phyloP scores from a whole-genome alignment of 2,329 filamentous ascomycete genomes.

The Exophiala mesophila region DNA sequence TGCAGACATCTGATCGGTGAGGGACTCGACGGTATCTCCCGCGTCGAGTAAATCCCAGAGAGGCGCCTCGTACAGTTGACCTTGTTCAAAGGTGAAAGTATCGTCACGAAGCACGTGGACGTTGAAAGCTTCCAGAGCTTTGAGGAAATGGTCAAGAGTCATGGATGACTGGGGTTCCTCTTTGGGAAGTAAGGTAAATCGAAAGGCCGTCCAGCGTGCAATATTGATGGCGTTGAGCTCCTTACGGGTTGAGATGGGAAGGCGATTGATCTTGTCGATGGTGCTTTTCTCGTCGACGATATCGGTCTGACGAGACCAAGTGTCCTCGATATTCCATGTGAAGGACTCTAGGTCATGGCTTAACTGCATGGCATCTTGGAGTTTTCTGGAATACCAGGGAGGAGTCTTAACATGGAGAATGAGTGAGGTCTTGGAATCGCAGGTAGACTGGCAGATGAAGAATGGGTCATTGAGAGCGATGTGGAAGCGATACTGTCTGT shows the following conservation, averaged over 20 bases:
- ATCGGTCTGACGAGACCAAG: constrained; percentile 62
- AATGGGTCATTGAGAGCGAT: constrained; percentile 25
- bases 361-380: constrained; percentile 22
- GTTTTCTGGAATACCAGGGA: constrained; percentile 25
- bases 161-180: neutral
- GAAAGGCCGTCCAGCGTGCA: constrained; percentile 61
- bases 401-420: constrained; percentile 22
- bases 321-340: constrained; percentile 53
- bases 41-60: constrained; percentile 41
- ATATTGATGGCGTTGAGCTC: constrained; percentile 54
- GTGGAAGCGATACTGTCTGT: constrained; percentile 24
- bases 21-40: constrained; percentile 1
- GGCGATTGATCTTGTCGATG: constrained; percentile 28
- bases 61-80: constrained; percentile 38
- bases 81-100: constrained; percentile 39
- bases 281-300: constrained; percentile 46
- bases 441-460: constrained; percentile 11
- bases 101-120: constrained; percentile 48
- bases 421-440: constrained; percentile 8
- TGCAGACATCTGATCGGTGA: constrained; percentile 23
- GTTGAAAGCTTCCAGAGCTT: constrained; percentile 67
- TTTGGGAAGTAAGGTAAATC: constrained; percentile 41
- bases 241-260: constrained; percentile 46
- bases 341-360: constrained; percentile 41
- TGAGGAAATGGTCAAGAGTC: constrained; percentile 27